Percentiles rank a stretch among this genome's conserved stretches.
These are phyloP conservation scores for Sphagnum fallax DNA, from an alignment of 228 moss, liverwort and hornwort genomes.

Conservation along the genomic window DNA sequence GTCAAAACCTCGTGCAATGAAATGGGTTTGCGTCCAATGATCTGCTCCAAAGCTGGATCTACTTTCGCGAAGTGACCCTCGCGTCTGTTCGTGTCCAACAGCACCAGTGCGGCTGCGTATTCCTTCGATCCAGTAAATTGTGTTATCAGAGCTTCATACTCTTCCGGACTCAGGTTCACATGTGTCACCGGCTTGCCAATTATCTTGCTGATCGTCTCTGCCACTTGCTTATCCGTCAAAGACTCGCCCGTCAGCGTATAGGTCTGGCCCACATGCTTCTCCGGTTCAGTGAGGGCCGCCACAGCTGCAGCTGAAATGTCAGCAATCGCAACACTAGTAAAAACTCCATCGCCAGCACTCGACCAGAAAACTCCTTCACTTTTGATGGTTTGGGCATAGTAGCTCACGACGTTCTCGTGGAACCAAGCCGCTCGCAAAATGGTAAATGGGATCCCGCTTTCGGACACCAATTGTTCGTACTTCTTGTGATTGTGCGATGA, in stretches of 20 bases:
- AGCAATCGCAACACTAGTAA: slow-evolving; percentile 8
- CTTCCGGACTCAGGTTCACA: slow-evolving; percentile 13
- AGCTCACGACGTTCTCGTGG: slow-evolving; percentile 6
- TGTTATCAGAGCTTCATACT: slow-evolving; percentile 9
- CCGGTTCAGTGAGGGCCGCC: slow-evolving; percentile 2
- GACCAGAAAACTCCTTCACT: slow-evolving; percentile 3
- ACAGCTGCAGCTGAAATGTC: slow-evolving; percentile 12
- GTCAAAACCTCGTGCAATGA: slow-evolving; percentile 15
- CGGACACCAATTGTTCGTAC: slow-evolving; percentile 9
- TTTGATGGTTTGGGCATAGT: slow-evolving; percentile 6
- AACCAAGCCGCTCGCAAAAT: slow-evolving; percentile 12
- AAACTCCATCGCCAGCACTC: slow-evolving; percentile 12
- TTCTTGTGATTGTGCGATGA: slow-evolving; percentile 6
- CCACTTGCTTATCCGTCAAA: slow-evolving; percentile 10
- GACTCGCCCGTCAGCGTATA: slow-evolving; percentile 1
- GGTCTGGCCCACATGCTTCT: slow-evolving; percentile 2
- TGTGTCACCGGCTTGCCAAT: slow-evolving; percentile 11
- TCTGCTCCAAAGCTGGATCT: slow-evolving; percentile 10
- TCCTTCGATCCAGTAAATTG: neutral
- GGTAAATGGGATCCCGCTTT: slow-evolving; percentile 8
- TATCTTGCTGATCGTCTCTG: slow-evolving; percentile 14
- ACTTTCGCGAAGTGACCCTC: slow-evolving; percentile 7
- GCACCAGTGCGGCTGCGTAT: neutral
- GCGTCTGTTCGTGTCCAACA: slow-evolving; percentile 12
- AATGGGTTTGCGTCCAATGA: slow-evolving; percentile 21